A percentile compares a stretch with the other conserved stretches of the same genome.
Conservation (phyloP, 345 rosid species). For the sweet orange (Citrus sinensis) region DNA sequence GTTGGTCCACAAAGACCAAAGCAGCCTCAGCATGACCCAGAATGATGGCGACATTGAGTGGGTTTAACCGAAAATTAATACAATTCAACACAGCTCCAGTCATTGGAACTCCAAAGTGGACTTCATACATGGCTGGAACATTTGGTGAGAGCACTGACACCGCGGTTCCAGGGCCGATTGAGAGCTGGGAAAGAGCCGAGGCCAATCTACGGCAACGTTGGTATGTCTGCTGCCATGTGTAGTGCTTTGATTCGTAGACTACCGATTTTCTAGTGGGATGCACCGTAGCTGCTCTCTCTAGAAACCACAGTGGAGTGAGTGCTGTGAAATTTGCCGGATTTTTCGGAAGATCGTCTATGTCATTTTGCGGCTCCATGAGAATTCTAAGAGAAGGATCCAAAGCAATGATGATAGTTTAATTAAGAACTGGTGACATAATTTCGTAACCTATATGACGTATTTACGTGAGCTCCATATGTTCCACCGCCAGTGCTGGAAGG, state of each 20-base stretch:
- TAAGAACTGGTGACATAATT: too few species aligned
- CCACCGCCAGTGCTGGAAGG: too few species aligned
- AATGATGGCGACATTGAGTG: slow-evolving; percentile 61
- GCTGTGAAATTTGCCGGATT: slow-evolving; percentile 78
- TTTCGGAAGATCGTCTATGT: slow-evolving; percentile 84
- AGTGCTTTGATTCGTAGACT: slow-evolving; percentile 57
- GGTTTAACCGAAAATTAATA: slow-evolving; percentile 81
- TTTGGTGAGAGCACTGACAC: slow-evolving; percentile 88
- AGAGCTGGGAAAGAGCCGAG: slow-evolving; percentile 67
- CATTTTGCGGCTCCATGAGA: slow-evolving; percentile 9
- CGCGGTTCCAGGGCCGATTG: slow-evolving; percentile 70
- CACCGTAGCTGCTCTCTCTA: slow-evolving; percentile 77
- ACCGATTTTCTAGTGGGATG: slow-evolving; percentile 71
- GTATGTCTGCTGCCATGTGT: slow-evolving; percentile 87
- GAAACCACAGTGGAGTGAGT: slow-evolving; percentile 82
- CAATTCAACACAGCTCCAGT: slow-evolving; percentile 77
- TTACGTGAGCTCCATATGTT: too few species aligned
- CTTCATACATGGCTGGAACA: slow-evolving; percentile 82
- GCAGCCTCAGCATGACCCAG: slow-evolving; percentile 66
- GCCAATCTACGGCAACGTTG: slow-evolving; percentile 82
- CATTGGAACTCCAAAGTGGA: slow-evolving; percentile 95
- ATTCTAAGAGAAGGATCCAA: too few species aligned
- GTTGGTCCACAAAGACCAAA: slow-evolving; percentile 83
- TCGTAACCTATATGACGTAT: too few species aligned
- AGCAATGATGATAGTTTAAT: too few species aligned